Evolutionary conservation across 164 flowering plant genomes (phyloP).

Genomic region (Santalum album): DNA sequence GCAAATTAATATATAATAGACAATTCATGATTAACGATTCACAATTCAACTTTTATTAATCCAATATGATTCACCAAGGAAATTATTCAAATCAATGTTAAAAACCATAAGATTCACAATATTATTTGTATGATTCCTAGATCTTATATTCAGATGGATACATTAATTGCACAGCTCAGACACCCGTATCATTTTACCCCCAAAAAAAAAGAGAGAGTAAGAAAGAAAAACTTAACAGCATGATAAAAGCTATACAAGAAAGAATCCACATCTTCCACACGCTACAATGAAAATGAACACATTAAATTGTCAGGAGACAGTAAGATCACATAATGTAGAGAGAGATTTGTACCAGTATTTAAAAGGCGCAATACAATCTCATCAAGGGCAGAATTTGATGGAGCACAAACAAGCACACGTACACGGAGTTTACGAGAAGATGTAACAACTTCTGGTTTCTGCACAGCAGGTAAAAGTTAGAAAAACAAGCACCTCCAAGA

Average conservation of each 20-base stretch:
- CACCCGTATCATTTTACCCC: too few relatives aligned
- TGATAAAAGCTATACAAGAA: not conserved
- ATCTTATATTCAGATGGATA: too few relatives aligned
- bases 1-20: too few relatives aligned
- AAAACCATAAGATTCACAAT: too few relatives aligned
- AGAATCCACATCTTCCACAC: not conserved
- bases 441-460: slow-evolving; percentile 91
- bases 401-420: slow-evolving; percentile 96
- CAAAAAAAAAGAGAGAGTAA: too few relatives aligned
- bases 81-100: too few relatives aligned
- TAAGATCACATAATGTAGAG: not conserved
- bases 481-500: not conserved
- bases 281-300: not conserved
- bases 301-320: not conserved
- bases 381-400: slow-evolving; percentile 97
- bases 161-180: too few relatives aligned
- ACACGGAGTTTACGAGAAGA: slow-evolving; percentile 86
- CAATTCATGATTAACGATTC: too few relatives aligned
- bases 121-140: too few relatives aligned
- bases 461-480: slow-evolving; percentile 11
- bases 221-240: too few relatives aligned
- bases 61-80: too few relatives aligned
- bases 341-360: slow-evolving; percentile 41
- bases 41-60: too few relatives aligned
- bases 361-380: slow-evolving; percentile 92